Conservation (phyloP, 2,329 filamentous ascomycete genomes). For the Thielaviopsis musarum region DNA sequence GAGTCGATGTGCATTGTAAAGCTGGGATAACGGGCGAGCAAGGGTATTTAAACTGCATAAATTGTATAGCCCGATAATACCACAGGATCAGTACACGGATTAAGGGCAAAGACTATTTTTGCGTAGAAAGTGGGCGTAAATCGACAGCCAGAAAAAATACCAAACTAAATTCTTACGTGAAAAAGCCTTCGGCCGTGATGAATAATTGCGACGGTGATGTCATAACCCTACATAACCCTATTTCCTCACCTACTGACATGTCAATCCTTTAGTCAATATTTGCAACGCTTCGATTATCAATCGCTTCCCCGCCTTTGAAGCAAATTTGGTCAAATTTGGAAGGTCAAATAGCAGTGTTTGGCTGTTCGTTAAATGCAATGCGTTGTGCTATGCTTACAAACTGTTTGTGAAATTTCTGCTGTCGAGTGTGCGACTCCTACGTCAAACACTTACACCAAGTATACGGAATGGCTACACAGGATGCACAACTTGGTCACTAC, state of each 20-base stretch:
- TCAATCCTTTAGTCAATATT: neutral
- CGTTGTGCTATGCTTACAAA: no score
- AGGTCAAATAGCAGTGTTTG: no score
- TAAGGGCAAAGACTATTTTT: neutral
- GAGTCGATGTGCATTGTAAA: constrained; percentile 8
- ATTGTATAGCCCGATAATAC: neutral
- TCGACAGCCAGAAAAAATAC: no score
- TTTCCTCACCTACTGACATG: neutral
- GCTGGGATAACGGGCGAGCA: neutral
- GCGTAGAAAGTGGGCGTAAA: no score
- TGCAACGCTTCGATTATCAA: neutral
- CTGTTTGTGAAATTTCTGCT: no score
- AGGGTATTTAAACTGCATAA: neutral
- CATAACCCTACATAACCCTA: neutral
- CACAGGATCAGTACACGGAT: neutral
- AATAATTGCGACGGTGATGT: neutral
- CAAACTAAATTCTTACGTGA: no score
- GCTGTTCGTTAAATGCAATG: no score
- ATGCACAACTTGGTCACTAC: neutral
- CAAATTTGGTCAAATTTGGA: no score
- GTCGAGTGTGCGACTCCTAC: no score
- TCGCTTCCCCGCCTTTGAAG: neutral
- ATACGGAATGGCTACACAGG: neutral
- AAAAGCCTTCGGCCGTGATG: neutral
- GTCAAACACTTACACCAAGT: neutral